phyloP scores from a whole-genome alignment of 768 basidiomycete genomes.

The Rhizopogon vesiculosus region DNA sequence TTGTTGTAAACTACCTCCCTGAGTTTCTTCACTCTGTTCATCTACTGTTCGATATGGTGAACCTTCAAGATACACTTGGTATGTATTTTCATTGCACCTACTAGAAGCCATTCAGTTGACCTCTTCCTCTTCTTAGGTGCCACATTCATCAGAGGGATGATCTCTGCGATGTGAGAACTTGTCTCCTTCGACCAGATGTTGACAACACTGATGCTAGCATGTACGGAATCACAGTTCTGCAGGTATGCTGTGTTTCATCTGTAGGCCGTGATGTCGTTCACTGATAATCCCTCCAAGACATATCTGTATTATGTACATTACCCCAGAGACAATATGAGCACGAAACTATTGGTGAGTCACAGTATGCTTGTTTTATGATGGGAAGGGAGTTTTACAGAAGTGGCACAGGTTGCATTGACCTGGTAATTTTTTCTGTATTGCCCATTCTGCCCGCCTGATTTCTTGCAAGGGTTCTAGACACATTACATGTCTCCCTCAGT shows the following conservation, averaged over 20 bases:
- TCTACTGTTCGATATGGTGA: no score
- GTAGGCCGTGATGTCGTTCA: no score
- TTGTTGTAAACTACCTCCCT: no score
- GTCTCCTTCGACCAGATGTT: not conserved
- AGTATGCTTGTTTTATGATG: not conserved
- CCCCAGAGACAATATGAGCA: conserved; percentile 9
- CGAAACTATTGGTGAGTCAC: conserved; percentile 9
- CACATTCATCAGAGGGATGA: no score
- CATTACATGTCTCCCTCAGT: conserved; percentile 6
- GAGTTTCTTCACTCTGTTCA: no score
- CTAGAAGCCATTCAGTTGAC: no score
- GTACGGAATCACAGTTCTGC: conserved; percentile 19
- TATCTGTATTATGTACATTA: conserved; percentile 20
- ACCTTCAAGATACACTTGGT: no score
- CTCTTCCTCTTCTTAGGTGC: no score
- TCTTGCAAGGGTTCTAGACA: conserved; percentile 3
- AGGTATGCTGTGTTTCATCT: conserved; percentile 2
- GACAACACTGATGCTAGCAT: conserved; percentile 5
- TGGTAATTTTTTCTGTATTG: not conserved
- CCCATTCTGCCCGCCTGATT: not conserved
- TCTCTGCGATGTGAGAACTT: conserved; percentile 3
- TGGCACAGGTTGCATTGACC: conserved; percentile 1
- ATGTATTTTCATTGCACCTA: no score
- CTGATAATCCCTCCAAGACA: conserved; percentile 7
- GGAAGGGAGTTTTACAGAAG: not conserved